Base-by-base conservation (phyloP, 2,329 filamentous ascomycete genomes). In the Ophiostoma australiae region DNA sequence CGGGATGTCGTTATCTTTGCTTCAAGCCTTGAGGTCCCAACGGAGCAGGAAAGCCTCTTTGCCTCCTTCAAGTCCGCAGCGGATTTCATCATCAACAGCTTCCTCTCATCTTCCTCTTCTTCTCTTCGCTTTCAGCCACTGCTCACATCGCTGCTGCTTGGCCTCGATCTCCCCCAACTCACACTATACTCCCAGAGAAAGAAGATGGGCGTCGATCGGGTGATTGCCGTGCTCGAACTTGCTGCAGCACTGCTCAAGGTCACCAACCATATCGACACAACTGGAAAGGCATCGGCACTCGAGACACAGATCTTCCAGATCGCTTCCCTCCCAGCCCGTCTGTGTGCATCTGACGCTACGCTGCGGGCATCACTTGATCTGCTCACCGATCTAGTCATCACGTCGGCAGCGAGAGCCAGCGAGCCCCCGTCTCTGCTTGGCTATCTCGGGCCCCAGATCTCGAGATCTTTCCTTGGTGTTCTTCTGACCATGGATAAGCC, bases 351-450 rank as follows among this genome's bases (percentile, higher is more conserved):
- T 1, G 86, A 89, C 73, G 87, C 91, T 72, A 79, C 81, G 8
- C 93, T 91, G 79, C 82, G 84, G 17, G 85, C 89, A 1, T 86
- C 91, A 1, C 84, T 94, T 41, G 83, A 85, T 35, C 81, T 97
- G 1, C 82, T 97, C 8, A 89, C 93, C 73, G 87, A 89, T 13
- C 81, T 97, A 23, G 88, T 97, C 37, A 84, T 89, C 63, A 89
- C 91, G 33, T 87, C 89, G 33, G 87, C 87, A 73, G 82, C 84
- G 20, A 81, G 85, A 11, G 72, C 72, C 39, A 85, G 84, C n/a
- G 93, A 97, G 75, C 93, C 94, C 0, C 92, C 93, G n/a, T 97
- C 94, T 7, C 84, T 99, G n/a, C 87, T 99, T 31, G 94, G 94
- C 41, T 93, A 97, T 77, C 83, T 99, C 7, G 93, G 93, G 1